These are phyloP conservation scores for Trypanosoma cruzi DNA, from an alignment of 208 protist genomes.

Conservation along the genomic window DNA sequence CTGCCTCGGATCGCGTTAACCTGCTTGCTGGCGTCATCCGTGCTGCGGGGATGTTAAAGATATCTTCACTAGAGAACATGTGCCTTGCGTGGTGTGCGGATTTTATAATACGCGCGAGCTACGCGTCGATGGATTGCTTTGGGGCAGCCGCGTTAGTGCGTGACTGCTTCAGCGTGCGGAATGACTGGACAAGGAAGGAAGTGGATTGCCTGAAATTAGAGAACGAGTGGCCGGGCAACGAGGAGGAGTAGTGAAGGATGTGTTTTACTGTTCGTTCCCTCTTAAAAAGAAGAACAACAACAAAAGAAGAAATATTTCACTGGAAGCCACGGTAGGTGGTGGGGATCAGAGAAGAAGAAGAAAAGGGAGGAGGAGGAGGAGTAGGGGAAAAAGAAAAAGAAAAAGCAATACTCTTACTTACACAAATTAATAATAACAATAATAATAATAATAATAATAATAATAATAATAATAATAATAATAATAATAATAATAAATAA, in stretches of 20 bases:
- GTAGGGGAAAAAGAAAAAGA: not conserved
- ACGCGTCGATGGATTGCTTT: conserved; percentile 63
- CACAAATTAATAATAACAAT: not conserved
- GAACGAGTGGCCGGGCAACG: conserved; percentile 86
- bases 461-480: not conserved
- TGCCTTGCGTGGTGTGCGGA: conserved; percentile 72
- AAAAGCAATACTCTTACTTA: not conserved
- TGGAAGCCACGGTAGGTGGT: no score
- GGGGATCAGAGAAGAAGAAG: conserved; percentile 4
- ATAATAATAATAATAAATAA: no score
- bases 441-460: not conserved
- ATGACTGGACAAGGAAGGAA: conserved; percentile 67
- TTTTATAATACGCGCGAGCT: conserved; percentile 64
- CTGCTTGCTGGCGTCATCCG: conserved; percentile 41
- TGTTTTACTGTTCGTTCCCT: not conserved
- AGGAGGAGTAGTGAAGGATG: conserved; percentile 38
- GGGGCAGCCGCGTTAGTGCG: conserved; percentile 74
- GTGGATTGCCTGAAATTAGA: conserved; percentile 79
- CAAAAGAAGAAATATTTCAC: no score
- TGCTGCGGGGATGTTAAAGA: conserved; percentile 50
- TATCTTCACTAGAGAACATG: conserved; percentile 53
- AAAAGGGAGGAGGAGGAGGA: not conserved
- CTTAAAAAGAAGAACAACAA: not conserved
- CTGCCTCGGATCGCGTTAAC: conserved; percentile 40
- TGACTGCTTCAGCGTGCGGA: conserved; percentile 57